Evolutionary conservation across 2,329 filamentous ascomycete species (phyloP).

Genomic region (Nakataea oryzae): DNA sequence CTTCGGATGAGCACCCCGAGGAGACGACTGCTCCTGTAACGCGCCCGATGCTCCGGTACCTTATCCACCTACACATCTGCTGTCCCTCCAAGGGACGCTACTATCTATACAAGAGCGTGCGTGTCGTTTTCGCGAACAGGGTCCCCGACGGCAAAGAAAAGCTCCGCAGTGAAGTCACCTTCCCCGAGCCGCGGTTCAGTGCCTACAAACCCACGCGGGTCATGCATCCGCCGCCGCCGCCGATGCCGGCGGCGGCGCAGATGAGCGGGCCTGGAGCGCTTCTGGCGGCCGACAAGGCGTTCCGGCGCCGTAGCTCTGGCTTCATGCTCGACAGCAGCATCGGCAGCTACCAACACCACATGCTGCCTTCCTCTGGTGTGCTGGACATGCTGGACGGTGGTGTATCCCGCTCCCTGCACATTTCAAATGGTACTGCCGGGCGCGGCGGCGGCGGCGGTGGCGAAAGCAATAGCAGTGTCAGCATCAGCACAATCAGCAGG

Average conservation of each 20-base stretch:
- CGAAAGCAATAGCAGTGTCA: not conserved
- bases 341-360: not conserved
- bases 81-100: constrained; percentile 73
- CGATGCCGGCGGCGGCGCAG: constrained; percentile 1
- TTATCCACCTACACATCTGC: constrained; percentile 90
- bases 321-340: constrained; percentile 13
- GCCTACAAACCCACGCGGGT: constrained; percentile 63
- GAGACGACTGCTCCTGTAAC: constrained; percentile 20
- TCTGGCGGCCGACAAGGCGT: constrained; percentile 49
- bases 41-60: constrained; percentile 71
- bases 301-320: constrained; percentile 46
- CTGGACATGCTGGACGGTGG: not conserved
- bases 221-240: constrained; percentile 27
- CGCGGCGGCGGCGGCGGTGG: not conserved
- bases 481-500: not conserved
- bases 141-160: constrained; percentile 94
- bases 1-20: constrained; percentile 26
- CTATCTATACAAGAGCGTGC: constrained; percentile 84
- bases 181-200: constrained; percentile 79
- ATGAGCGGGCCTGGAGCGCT: constrained; percentile 28
- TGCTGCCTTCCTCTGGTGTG: not conserved
- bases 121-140: constrained; percentile 92
- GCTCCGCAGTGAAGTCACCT: constrained; percentile 78
- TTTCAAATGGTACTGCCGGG: not conserved
- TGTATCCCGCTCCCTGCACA: not conserved